Base-by-base conservation (phyloP, 768 basidiomycete species). In the Naganishia friedmannii region DNA sequence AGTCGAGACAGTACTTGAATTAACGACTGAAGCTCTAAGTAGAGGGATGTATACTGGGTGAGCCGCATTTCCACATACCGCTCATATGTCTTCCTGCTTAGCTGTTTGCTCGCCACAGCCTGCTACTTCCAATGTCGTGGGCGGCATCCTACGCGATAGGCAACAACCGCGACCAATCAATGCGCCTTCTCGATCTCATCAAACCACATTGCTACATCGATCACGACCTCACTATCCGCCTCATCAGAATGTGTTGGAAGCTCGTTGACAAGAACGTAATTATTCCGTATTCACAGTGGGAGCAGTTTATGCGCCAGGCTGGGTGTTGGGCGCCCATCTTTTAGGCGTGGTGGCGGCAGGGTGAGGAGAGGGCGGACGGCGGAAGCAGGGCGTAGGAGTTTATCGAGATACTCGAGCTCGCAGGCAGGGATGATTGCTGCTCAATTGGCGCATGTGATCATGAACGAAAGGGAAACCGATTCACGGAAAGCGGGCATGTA, bases 21-120 rank as follows among this genome's bases (percentile, higher is more conserved):
- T 69, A 10, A 57, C 58, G 19, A 53, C 56, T 10, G 68, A 69
- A 37, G 68, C 68, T 23, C 42, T 69, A 28, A 65, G 39, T 37
- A 26, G 58, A 51, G 58, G 58, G 31, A 69, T 69, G 56, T 69
- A 56, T 23, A 69, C 17, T 28, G 68, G 68, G 68, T 69, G 34
- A 37, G 60, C 15, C 31, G 17, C 15, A 29, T 34, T 13, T 42
- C 15, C 42, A 17, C 15, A 42, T 42, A 2, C 42, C 42, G 7
- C 9, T 13, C 42, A 37, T 5, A 23, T 31, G 57, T 37, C 5
- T n/a, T 31, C 9, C 34, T 31, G n/a, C 12, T 23, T 7, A 32
- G 8, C 10, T 37, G 34, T 37, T 17, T 42, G 57, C 34, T 31
- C 34, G 13, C 45, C 29, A 17, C 57, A 69, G 68, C 45, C 56